Evolutionary conservation across 306 rosid genomes (phyloP), one percentile per base, ranked within the genome.

Genomic region (Sindora glabra): DNA sequence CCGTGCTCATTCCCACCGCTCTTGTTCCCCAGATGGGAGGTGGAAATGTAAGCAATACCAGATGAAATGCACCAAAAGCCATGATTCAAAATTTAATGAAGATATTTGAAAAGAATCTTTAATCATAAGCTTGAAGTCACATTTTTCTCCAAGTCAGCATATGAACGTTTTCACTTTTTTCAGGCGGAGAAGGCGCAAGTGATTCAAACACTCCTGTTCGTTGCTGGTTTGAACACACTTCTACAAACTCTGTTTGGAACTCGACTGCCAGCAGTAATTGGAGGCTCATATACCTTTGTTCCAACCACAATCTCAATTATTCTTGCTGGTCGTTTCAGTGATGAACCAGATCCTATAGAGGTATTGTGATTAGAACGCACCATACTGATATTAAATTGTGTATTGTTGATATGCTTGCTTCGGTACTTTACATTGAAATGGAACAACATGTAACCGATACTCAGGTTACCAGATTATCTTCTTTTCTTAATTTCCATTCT

Each of bases 11-110:
- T 76, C 97, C 99, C 33, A 78, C 89, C 59, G 81, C 94, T 73
- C 90, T 94, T 63, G 99, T 94, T 77, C 99, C 99, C 44, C 99
- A 94, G 72, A 94, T 94, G 99, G 99, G 99, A 61, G 97, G 99
- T 72, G 97, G 99, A 83, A 82, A 89, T 74, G 99, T 94, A 82
- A 86, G 97, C 45, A 58, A 54, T 62, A 23, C 3, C 15, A 38
- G 30, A 23, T 58, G 32, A 58, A 61, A 23, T 25, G 23, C 34
- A 25, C 17, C 46, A n/a, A n/a, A n/a, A n/a, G n/a, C n/a, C n/a
- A n/a, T n/a, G n/a, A n/a, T n/a, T n/a, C n/a, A n/a, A n/a, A n/a
- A n/a, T n/a, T n/a, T n/a, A n/a, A n/a, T 6, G 58, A 29, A 59
- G 47, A 18, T 62, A 58, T 45, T 41, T 46, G 51, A 33, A 56